Base-by-base conservation (phyloP, 2,329 filamentous ascomycete genomes). In the Sclerotinia trifoliorum region DNA sequence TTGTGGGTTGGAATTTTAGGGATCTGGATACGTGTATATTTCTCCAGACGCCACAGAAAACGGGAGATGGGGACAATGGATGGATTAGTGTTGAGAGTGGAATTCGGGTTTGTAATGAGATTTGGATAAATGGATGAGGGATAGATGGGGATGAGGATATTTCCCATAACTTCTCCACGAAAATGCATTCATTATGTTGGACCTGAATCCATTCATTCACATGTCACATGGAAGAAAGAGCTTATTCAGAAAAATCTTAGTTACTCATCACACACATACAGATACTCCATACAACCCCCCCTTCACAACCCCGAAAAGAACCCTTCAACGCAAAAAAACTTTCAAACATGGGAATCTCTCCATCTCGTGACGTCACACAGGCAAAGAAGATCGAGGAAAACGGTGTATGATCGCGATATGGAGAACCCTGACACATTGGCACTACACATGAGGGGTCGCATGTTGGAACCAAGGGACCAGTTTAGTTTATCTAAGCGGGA, bases 321-420 rank as follows among this genome's bases (percentile, higher is more conserved):
- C 55, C 55, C 32, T 39, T 39, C 13, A 7, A 7, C 8, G 6
- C 54, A 15, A n/a, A 17, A 8, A n/a, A 42, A 42, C 13, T 39
- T 39, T 17, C 54, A 2, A 57, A 57, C 55, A 57, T 57, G 32
- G 55, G 32, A 57, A 24, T 57, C 55, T 57, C 10, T 2, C 35
- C 21, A 17, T 39, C 6, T 13, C 32, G 15, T 57, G 32, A 57
- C 32, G 32, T 57, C 55, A 57, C 55, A 39, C 21, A 13, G 13
- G 4, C 55, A 57, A 57, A 57, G 55, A 24, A 21, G 55, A 57
- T 57, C 55, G 55, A 42, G 21, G 21, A 57, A 57, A 57, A 39
- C 32, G 55, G 55, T 57, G 32, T 57, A 42, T 57, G 32, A 57
- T 57, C 32, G 55, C 15, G 21, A 42, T 39, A 57, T 57, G 55